Base-by-base conservation (phyloP, 129 eudicot genomes). In the Daucus carota region DNA sequence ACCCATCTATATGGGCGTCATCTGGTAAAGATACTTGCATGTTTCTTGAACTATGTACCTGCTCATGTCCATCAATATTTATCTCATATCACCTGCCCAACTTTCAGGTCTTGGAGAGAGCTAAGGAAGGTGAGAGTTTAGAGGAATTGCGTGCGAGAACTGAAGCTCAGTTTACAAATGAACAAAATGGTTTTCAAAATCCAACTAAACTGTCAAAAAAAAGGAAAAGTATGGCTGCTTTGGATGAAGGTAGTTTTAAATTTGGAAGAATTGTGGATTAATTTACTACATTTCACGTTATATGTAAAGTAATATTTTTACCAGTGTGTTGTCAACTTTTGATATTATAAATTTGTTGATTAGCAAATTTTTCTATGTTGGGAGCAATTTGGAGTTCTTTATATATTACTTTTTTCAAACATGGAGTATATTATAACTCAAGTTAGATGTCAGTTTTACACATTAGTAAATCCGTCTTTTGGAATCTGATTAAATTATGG, bases 1-100 rank as follows among this genome's bases (percentile, higher is more conserved):
- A 89, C 97, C 24, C 99, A 95, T 85, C 78, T 95, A 6, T 91
- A 91, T 38, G 99, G 97, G 34, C 99, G 99, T 36, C 99, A 91
- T 89, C 77, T 95, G 99, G 99, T 94, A 89, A 43, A 89, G 71
- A 44, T 36, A 48, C 71, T 75, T 60, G 44, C 8, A 26, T 5
- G 38, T 22, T 7, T 52, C n/a, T 9, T 5, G 10, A 66, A 8
- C 22, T 28, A 65, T 73, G 73, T 74, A 20, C 15, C 33, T 80
- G 24, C 18, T 18, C 26, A 69, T 26, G 16, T 69, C 15, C 7
- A 10, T 69, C 43, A 22, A 33, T 36, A 69, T 24, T 36, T 24
- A 36, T 31, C 73, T 69, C 17, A 36, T 8, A 38, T 36, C 3
- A 31, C 29, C 26, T 69, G 13, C 47, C 46, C 15, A 69, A 69